These are phyloP conservation scores for Ceratocystis cubensis DNA, from an alignment of 2,329 filamentous ascomycete species.

Conservation along the genomic window DNA sequence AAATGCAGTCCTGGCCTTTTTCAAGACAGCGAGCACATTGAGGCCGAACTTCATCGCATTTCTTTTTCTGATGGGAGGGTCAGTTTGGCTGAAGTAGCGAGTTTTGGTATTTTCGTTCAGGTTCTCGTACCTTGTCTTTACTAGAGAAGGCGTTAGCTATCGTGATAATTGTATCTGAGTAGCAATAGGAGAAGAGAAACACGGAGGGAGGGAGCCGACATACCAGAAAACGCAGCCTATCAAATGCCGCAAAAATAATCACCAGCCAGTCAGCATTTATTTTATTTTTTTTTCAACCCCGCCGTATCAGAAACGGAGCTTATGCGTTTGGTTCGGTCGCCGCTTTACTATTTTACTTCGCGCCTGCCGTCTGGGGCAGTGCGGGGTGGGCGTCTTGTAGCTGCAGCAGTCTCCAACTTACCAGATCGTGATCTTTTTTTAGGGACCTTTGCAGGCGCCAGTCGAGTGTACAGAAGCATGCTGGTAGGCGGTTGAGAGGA, in stretches of 20 bases:
- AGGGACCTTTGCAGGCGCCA: constrained; percentile 44
- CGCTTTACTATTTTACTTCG: not conserved
- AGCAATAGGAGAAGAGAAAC: not conserved
- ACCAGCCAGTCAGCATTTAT: not conserved
- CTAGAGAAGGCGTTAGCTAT: constrained; percentile 8
- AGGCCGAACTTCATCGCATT: constrained; percentile 43
- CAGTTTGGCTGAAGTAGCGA: not conserved
- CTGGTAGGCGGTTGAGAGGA: constrained; percentile 11
- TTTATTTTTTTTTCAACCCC: not conserved
- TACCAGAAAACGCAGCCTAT: constrained; percentile 19
- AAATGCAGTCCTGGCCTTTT: constrained; percentile 37
- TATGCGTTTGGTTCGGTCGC: not conserved
- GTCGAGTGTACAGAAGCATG: constrained; percentile 48
- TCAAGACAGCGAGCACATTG: constrained; percentile 40
- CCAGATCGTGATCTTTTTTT: constrained; percentile 48
- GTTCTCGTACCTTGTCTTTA: constrained; percentile 20
- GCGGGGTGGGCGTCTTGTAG: not conserved
- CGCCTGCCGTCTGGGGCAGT: not conserved
- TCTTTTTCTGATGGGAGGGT: constrained; percentile 38
- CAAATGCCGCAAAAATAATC: not conserved
- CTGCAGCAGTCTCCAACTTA: constrained; percentile 29
- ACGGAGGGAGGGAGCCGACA: constrained; percentile 5
- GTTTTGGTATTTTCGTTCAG: not conserved
- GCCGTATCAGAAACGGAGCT: not conserved
- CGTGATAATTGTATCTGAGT: not conserved